phyloP scores from a whole-genome alignment of 2,329 filamentous ascomycete species.

The Sordariomycetes sp. region DNA sequence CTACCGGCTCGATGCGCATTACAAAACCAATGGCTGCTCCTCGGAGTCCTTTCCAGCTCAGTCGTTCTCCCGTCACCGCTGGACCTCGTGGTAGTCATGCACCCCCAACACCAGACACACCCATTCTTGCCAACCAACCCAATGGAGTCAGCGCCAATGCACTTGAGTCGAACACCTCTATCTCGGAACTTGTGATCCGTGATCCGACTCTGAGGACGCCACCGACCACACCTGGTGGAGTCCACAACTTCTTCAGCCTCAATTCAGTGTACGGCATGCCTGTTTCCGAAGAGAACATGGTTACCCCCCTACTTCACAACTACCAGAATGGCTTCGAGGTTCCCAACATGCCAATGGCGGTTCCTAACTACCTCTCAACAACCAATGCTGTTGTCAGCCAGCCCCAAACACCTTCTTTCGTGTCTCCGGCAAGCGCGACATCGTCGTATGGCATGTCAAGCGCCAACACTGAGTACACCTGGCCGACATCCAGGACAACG shows the following conservation, averaged over 20 bases:
- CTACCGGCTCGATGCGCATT: conserved; percentile 29
- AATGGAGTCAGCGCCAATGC: conserved; percentile 12
- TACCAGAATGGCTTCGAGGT: conserved; percentile 39
- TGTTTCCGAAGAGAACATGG: conserved; percentile 36
- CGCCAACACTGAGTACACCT: conserved; percentile 39
- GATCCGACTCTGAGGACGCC: conserved; percentile 42
- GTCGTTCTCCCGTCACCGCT: conserved; percentile 30
- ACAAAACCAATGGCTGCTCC: conserved; percentile 20
- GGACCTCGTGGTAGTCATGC: conserved; percentile 30
- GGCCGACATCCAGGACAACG: conserved; percentile 28
- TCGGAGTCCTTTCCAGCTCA: conserved; percentile 28
- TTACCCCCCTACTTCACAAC: conserved; percentile 35
- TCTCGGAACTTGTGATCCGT: conserved; percentile 18
- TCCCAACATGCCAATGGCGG: conserved; percentile 23
- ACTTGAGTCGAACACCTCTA: conserved; percentile 20
- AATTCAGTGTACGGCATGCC: conserved; percentile 28
- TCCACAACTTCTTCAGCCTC: conserved; percentile 29
- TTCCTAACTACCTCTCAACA: conserved; percentile 36
- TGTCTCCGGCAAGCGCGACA: conserved; percentile 28
- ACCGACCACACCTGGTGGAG: conserved; percentile 41
- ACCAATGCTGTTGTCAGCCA: conserved; percentile 29
- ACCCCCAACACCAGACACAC: conserved; percentile 41
- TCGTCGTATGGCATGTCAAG: conserved; percentile 27
- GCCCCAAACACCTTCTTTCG: conserved; percentile 38
- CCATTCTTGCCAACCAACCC: conserved; percentile 27